Percentiles rank a stretch among this genome's conserved stretches.
Conservation (phyloP, 768 basidiomycete genomes). For the Cyclocybe aegerita region DNA sequence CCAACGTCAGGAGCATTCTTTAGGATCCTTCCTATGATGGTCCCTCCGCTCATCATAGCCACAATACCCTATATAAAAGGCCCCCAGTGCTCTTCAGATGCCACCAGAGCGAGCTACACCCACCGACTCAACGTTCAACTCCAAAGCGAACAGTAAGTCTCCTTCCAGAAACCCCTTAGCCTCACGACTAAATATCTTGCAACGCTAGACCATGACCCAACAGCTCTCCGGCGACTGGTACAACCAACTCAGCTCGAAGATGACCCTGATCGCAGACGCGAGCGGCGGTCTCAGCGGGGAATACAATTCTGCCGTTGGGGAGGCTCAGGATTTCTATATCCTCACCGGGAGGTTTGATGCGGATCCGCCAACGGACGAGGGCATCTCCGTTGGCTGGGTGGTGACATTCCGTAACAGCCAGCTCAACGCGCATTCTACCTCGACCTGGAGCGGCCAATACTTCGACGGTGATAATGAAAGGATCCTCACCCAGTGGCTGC, state of each 20-base stretch:
- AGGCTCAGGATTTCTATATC: background rate
- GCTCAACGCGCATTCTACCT: background rate
- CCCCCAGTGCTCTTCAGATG: no score
- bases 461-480: background rate
- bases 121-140: no score
- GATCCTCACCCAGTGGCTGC: slow-evolving; percentile 5
- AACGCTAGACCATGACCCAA: no score
- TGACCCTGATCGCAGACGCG: background rate
- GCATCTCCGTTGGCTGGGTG: slow-evolving; percentile 2
- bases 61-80: no score
- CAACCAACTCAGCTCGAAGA: slow-evolving; percentile 8
- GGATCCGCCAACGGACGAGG: background rate
- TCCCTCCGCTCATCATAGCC: no score
- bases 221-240: slow-evolving; percentile 3
- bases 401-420: background rate
- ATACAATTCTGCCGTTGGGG: slow-evolving; percentile 4
- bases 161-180: no score
- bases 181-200: no score
- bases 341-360: background rate
- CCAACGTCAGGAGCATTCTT: no score
- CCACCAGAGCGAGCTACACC: no score
- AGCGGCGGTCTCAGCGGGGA: background rate
- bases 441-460: slow-evolving; percentile 3
- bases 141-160: no score
- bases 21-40: no score